Base-by-base conservation (phyloP, 1,284 basidiomycete genomes). In the Cerrena zonata region DNA sequence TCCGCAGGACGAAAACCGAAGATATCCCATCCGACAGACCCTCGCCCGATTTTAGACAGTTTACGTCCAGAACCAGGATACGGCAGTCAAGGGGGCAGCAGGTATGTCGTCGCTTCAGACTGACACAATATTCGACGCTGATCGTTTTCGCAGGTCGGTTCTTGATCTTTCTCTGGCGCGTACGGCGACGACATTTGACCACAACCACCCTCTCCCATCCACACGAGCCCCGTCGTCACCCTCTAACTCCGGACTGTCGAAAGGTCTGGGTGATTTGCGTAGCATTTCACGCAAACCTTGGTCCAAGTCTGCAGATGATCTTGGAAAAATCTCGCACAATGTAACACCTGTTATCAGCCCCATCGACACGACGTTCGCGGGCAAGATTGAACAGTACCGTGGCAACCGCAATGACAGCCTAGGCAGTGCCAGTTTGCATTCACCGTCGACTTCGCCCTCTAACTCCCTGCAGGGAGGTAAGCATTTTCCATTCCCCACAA, bases 1-100 rank as follows among this genome's bases (percentile, higher is more conserved):
- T 70, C 78, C 2, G 60, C 64, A 49, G 53, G 56, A 12, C 75
- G 86, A 57, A 86, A 84, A 53, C 82, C 80, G 49, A 89, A 87
- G 72, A 90, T 90, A 36, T 90, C 88, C 26, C 81, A 82, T 47
- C 87, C 87, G 2, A 88, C 86, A 1, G 87, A 90, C 61, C 87
- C 86, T 10, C 71, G 87, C 18, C 87, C 86, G 5, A 82, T 89
- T 48, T 65, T 83, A 53, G 75, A 77, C 54, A 69, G 68, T 49
- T 19, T 65, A 58, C 62, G 12, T 65, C 56, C 56, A 51, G 53
- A 64, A 36, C 57, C 61, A 45, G 54, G 54, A 51, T 58, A 26
- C 50, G 57, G 66, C 23, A 65, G 62, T 53, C 67, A 66, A 19
- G 70, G 70, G 50, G 73, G 69, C 36, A 77, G 77, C 63, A 76